phyloP scores from a whole-genome alignment of 768 basidiomycete species.

The Antrodiella citrinella region DNA sequence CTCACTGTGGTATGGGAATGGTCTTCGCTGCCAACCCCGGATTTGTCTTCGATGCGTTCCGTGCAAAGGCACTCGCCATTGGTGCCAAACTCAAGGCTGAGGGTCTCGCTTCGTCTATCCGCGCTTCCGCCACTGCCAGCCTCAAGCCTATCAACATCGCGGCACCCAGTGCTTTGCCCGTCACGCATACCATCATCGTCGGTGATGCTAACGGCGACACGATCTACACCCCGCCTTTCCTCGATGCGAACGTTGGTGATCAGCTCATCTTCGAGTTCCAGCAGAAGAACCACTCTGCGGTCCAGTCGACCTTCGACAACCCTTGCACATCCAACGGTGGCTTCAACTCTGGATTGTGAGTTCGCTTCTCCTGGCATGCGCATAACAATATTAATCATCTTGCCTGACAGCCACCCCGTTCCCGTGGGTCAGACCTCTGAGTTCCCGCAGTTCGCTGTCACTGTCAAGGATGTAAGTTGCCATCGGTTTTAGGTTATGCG shows the following conservation, averaged over 20 bases:
- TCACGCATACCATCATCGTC: neutral
- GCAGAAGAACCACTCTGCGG: constrained; percentile 25
- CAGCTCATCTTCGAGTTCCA: constrained; percentile 19
- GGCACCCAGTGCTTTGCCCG: constrained; percentile 29
- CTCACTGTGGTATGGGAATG: constrained; percentile 21
- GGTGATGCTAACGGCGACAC: neutral
- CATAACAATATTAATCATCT: neutral
- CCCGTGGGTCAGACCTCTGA: constrained; percentile 1
- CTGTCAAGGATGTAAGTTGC: constrained; percentile 17
- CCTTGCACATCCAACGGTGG: constrained; percentile 24
- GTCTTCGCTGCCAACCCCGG: constrained; percentile 23
- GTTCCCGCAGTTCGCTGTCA: constrained; percentile 14
- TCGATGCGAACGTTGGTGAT: constrained; percentile 15
- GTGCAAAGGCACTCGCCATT: neutral
- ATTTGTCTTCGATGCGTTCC: neutral
- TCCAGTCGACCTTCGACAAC: constrained; percentile 21
- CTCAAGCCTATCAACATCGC: constrained; percentile 22
- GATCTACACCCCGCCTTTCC: neutral
- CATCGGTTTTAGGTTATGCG: no score
- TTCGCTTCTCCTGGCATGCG: neutral
- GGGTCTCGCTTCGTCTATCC: neutral
- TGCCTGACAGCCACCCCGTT: constrained; percentile 17
- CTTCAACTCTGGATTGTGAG: constrained; percentile 24
- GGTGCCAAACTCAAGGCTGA: neutral
- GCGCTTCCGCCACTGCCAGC: neutral